Evolutionary conservation across 306 rosid genomes (phyloP).

Genomic region (Corylus heterophylla): DNA sequence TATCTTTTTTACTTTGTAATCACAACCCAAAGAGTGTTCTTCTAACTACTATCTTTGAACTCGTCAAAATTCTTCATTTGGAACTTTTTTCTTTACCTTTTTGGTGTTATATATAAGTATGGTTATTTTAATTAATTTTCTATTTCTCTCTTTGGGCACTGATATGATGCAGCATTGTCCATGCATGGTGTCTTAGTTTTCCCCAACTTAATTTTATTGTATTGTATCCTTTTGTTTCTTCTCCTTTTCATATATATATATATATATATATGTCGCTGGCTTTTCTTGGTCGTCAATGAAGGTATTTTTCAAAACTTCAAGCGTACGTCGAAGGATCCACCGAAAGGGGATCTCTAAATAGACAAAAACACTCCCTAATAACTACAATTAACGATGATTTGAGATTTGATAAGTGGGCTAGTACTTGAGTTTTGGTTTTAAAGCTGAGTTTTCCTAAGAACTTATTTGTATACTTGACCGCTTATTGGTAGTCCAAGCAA

Average conservation of each 20-base stretch:
- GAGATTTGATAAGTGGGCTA: constrained; percentile 1
- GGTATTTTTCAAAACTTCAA: constrained; percentile 37
- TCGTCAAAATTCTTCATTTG: no score
- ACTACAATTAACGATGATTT: constrained; percentile 10
- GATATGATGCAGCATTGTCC: not conserved
- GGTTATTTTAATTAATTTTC: not conserved
- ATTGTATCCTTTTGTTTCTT: not conserved
- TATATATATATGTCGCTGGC: not conserved
- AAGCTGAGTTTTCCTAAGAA: no score
- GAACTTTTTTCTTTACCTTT: not conserved
- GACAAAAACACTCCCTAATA: not conserved
- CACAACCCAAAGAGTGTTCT: no score
- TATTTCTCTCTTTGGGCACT: not conserved
- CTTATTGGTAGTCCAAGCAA: no score
- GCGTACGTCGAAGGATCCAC: constrained; percentile 33
- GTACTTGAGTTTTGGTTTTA: not conserved
- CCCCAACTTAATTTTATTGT: not conserved
- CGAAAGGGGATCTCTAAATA: constrained; percentile 39
- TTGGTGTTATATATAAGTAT: not conserved
- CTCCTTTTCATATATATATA: not conserved
- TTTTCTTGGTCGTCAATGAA: constrained; percentile 19
- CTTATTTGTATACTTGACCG: no score
- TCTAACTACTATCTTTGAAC: no score
- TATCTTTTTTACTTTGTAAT: no score
- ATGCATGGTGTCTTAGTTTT: not conserved